Evolutionary conservation across 2,329 filamentous ascomycete species (phyloP).

Genomic region (Beauveria medogensis): DNA sequence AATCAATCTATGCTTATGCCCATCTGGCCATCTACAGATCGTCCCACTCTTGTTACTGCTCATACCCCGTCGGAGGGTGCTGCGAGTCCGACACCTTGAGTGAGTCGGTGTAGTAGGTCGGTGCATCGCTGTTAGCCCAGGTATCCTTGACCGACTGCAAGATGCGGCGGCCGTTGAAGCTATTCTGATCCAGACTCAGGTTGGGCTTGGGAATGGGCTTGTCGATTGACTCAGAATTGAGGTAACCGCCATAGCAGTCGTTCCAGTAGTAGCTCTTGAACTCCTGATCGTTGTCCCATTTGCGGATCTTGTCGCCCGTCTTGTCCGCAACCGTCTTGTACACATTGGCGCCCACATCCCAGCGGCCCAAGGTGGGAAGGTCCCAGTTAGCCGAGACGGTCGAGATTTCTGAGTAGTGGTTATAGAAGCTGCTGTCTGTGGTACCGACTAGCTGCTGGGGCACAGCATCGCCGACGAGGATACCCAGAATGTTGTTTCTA

Average conservation of each 20-base stretch:
- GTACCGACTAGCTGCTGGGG: conserved; percentile 56
- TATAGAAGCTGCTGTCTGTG: conserved; percentile 61
- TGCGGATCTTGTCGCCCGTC: conserved; percentile 46
- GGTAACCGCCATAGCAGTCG: conserved; percentile 42
- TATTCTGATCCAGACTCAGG: conserved; percentile 23
- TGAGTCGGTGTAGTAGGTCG: conserved; percentile 34
- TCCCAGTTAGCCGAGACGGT: conserved; percentile 62
- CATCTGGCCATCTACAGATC: too few species aligned
- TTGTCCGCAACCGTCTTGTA: conserved; percentile 50
- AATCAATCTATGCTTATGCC: background rate
- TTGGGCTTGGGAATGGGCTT: conserved; percentile 32
- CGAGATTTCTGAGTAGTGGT: conserved; percentile 62
- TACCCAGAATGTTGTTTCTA: conserved; percentile 60
- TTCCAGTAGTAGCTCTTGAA: conserved; percentile 43
- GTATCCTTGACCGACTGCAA: conserved; percentile 28
- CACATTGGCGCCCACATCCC: conserved; percentile 64
- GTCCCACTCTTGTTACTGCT: conserved; percentile 11
- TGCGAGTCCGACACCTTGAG: conserved; percentile 34
- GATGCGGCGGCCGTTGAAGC: conserved; percentile 24
- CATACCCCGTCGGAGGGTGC: conserved; percentile 33
- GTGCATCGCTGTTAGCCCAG: conserved; percentile 28
- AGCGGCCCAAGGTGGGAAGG: conserved; percentile 60
- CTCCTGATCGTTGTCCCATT: conserved; percentile 24
- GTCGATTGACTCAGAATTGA: conserved; percentile 30
- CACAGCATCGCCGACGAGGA: conserved; percentile 67